A percentile compares a stretch with the other conserved stretches of the same genome.
phyloP scores from a whole-genome alignment of 805 yeast genomes.

The Candida broadrunensis region DNA sequence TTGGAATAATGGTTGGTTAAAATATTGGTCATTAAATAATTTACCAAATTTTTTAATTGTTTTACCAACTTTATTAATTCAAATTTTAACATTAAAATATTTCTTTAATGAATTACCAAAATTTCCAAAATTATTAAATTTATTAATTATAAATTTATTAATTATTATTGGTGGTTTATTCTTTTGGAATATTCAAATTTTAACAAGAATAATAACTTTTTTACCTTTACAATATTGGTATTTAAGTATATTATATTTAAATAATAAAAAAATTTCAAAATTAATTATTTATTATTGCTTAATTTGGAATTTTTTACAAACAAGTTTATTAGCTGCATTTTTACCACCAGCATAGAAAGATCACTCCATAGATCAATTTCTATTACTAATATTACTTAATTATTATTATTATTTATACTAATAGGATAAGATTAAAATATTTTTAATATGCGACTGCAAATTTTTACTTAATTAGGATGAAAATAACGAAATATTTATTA shows the following conservation, averaged over 20 bases:
- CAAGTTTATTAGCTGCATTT: conserved; percentile 74
- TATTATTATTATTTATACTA: too few relatives aligned
- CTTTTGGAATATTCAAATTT: conserved; percentile 81
- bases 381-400: too few relatives aligned
- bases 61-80: conserved; percentile 57
- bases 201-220: conserved; percentile 76
- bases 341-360: conserved; percentile 88
- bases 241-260: conserved; percentile 35
- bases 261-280: conserved; percentile 10
- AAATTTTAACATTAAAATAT: conserved; percentile 37
- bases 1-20: conserved; percentile 82
- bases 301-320: conserved; percentile 67
- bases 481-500: too few relatives aligned
- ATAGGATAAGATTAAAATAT: too few relatives aligned
- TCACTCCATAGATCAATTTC: too few relatives aligned
- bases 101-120: conserved; percentile 34
- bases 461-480: conserved; percentile 4
- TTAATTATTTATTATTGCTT: conserved; percentile 44
- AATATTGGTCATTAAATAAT: conserved; percentile 80
- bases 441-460: too few relatives aligned
- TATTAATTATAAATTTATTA: conserved; percentile 39
- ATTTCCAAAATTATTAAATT: conserved; percentile 30
- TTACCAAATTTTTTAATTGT: conserved; percentile 81
- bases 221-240: conserved; percentile 78
- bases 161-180: conserved; percentile 51